These are phyloP conservation scores for Pseudonectria buxi DNA, from an alignment of 2,329 filamentous ascomycete genomes.

Conservation along the genomic window DNA sequence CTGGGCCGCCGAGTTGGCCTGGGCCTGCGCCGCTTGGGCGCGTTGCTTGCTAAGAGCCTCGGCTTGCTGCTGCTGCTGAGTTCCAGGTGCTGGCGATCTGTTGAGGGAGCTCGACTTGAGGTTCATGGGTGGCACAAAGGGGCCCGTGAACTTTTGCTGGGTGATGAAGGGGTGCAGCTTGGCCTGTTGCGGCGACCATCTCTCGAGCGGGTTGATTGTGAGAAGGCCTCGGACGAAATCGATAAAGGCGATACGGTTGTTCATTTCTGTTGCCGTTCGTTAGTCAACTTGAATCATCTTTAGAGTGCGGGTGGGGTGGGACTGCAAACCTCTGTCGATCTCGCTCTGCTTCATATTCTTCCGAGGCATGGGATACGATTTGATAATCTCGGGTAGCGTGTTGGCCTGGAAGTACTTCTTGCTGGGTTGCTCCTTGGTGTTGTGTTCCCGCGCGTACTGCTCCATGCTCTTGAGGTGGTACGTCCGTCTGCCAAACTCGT, in stretches of 20 bases:
- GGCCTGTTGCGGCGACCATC: slow-evolving; percentile 96
- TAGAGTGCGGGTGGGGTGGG: neutral
- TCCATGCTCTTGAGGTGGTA: slow-evolving; percentile 97
- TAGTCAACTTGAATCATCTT: slow-evolving; percentile 4
- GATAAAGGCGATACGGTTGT: slow-evolving; percentile 93
- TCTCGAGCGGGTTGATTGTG: slow-evolving; percentile 89
- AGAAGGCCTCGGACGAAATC: slow-evolving; percentile 92
- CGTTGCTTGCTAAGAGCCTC: slow-evolving; percentile 91
- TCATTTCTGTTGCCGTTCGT: slow-evolving; percentile 74
- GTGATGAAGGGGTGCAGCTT: slow-evolving; percentile 98
- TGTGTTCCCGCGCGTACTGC: slow-evolving; percentile 91
- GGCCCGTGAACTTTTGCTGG: slow-evolving; percentile 92
- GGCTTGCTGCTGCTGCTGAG: slow-evolving; percentile 91
- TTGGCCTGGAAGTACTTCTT: slow-evolving; percentile 99
- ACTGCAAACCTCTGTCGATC: slow-evolving; percentile 77
- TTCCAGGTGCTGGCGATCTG: slow-evolving; percentile 83
- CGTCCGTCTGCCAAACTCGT: slow-evolving; percentile 86
- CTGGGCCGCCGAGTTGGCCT: slow-evolving; percentile 62
- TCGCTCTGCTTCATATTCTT: slow-evolving; percentile 99
- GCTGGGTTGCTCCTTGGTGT: slow-evolving; percentile 96
- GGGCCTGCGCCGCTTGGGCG: slow-evolving; percentile 63
- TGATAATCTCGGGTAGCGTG: slow-evolving; percentile 92
- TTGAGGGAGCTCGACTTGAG: slow-evolving; percentile 80
- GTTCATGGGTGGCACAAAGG: slow-evolving; percentile 96
- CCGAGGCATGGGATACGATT: slow-evolving; percentile 93